Conservation (phyloP, 441 rosid genomes). For the Erysimum cheiri region DNA sequence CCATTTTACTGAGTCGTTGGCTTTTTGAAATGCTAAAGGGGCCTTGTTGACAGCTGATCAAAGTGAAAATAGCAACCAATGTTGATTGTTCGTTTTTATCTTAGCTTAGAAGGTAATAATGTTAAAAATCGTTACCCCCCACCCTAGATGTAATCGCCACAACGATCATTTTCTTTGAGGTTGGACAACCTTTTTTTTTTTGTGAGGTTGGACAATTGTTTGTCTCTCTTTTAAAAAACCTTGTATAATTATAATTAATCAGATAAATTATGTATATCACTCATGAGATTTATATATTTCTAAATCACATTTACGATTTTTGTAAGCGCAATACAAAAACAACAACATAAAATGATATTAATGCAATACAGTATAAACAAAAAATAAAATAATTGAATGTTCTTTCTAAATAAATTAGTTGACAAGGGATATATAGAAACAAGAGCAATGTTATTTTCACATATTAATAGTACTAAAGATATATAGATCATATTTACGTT, state of each 20-base stretch:
- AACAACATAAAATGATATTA: background rate
- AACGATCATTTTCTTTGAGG: background rate
- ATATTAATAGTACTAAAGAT: background rate
- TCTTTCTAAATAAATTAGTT: background rate
- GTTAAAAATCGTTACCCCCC: background rate
- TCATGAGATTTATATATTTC: background rate
- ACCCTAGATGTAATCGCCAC: slow-evolving; percentile 17
- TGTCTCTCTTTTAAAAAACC: background rate
- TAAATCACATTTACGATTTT: background rate
- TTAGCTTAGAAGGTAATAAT: slow-evolving; percentile 35
- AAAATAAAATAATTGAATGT: background rate
- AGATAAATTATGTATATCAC: too few species aligned
- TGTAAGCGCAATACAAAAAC: too few species aligned
- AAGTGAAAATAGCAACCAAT: slow-evolving; percentile 12
- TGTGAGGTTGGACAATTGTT: background rate
- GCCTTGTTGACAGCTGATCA: slow-evolving; percentile 7
- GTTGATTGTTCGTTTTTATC: background rate
- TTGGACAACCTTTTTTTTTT: too few species aligned
- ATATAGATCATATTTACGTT: too few species aligned
- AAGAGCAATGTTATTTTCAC: background rate
- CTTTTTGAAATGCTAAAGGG: slow-evolving; percentile 32
- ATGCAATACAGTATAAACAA: too few species aligned
- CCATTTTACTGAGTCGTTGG: slow-evolving; percentile 24
- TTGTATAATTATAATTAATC: background rate
- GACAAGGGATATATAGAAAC: background rate